Base-by-base conservation (phyloP, 345 rosid species). In the Rhizophora mangle region DNA sequence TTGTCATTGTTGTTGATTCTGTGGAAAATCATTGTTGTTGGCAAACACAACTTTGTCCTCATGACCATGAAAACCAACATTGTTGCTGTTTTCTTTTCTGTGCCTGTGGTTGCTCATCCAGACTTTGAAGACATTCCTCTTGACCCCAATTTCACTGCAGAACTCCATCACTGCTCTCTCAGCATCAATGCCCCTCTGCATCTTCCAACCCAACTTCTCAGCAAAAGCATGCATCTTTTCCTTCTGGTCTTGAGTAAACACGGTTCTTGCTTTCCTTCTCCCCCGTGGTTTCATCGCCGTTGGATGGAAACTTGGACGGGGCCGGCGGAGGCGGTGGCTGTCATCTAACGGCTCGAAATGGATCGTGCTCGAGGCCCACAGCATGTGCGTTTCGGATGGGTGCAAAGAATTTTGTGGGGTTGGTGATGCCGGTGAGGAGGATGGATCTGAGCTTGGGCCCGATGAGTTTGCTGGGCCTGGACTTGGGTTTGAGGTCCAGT, bases 21-120 rank as follows among this genome's bases (percentile, higher is more conserved):
- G 55, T 6, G 0, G 55, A 24, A 53, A 53, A n/a, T 3, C 4
- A 20, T 53, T n/a, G 57, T n/a, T 24, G 2, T 55, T 34, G 37
- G 37, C 37, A 34, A 65, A 62, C 16, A 32, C 54, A 65, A 31
- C 71, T 39, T 16, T 49, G 47, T 53, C 59, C n/a, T 63, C 59
- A 34, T 34, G 7, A 1, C 24, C 61, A 63, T 62, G 52, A 8
- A 46, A 26, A 46, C 32, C 62, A 36, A 32, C 75, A 24, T 22
- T 53, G 46, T 54, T 61, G 55, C 19, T 68, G 73, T 78, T 62
- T 68, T 82, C 71, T 81, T 81, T 59, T 79, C 79, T 82, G 55
- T 79, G 79, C 80, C 86, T 91, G 77, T 89, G 82, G 67, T 91
- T 91, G 62, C 89, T 92, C 86, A 91, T 89, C 97, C 96, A 89